Base-by-base conservation (phyloP, 257 asterid genomes). In the Jacaranda mimosifolia region DNA sequence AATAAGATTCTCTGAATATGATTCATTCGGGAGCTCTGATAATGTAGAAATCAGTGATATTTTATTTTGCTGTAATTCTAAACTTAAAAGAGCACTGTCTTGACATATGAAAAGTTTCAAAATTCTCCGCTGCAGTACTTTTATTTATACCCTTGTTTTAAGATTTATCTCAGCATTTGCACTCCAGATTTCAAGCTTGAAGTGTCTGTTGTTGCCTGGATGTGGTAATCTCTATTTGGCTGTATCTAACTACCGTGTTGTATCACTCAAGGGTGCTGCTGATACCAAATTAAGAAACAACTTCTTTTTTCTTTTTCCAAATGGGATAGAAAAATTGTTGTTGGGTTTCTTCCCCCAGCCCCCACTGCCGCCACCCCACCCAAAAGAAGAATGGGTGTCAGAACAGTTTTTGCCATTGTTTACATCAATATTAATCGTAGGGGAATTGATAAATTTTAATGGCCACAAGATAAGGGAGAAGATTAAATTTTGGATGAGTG, bases 191-290 rank as follows among this genome's bases (percentile, higher is more conserved):
- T 81, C 13, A 55, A 72, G 59, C 49, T 32, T 42, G 59, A 43
- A 63, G 72, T 49, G 53, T 51, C 11, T 63, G 51, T 17, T 72
- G 32, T 26, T n/a, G 42, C 67, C 51, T 62, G 11, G 39, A 39
- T 81, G 71, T 49, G 69, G 58, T 32, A 81, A 39, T 73, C 66
- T 39, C 46, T 66, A 40, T 42, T 59, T 67, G 17, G 45, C 63
- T 53, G 62, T 56, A 26, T 60, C 52, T 36, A 71, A 49, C 51
- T 67, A 17, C 77, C 10, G 6, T 60, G 9, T 51, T 38, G 13
- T 26, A 13, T 53, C 66, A 45, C 56, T 32, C 71, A n/a, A 59
- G 32, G 32, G n/a, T 80, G 74, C 45, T 40, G 74, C 63, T 63
- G 55, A 45, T n/a, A 53, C 82, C 40, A 10, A 77, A 18, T 51